Evolutionary conservation across 2,329 filamentous ascomycete genomes (phyloP), one percentile per base, ranked within the genome.

Genomic region (Colletotrichum navitas): DNA sequence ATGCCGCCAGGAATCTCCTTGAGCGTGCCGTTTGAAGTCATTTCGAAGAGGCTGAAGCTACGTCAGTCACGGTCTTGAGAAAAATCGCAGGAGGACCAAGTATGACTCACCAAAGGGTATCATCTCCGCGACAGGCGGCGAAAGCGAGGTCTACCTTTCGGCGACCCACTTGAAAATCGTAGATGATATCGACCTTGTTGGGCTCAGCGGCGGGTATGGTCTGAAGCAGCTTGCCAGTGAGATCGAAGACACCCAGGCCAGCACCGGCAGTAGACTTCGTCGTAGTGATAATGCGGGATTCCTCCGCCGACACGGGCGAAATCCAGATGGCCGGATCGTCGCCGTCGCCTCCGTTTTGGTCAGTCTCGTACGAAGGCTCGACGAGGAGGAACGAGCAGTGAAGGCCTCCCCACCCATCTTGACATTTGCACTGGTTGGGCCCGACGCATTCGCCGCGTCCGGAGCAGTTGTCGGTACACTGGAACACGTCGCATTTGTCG

Each of bases 181-280:
- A 88, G 52, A 88, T 86, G 34, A 88, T 80, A 62, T 88, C 86
- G 0, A 88, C 85, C 47, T 88, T 88, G 71, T 88, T 87, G 0
- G 87, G 87, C 65, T 88, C 80, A 1, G 80, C 81, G 0, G 85
- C 85, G 0, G 76, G 68, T 8, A 86, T 78, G 4, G 81, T 80
- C 74, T 87, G 85, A 0, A 88, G 68, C 2, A 85, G 77, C 34
- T 84, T 86, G 0, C 87, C 86, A 11, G 79, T 77, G 1, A 88
- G 76, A 65, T 88, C 83, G 43, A 86, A 88, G 0, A 88, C 84
- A 0, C 79, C 82, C 5, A 88, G 80, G 0, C 87, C 86, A 8
- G 85, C 82, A 0, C 85, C 85, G 1, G 80, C 75, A 6, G 83
- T 80, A 1, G 85, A 87, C 74, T 88, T 88, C 16, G 84, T 86